Percentiles rank a stretch among this genome's conserved stretches.
Conservation (phyloP, 148 eudicot genomes). For the Cornus florida region DNA sequence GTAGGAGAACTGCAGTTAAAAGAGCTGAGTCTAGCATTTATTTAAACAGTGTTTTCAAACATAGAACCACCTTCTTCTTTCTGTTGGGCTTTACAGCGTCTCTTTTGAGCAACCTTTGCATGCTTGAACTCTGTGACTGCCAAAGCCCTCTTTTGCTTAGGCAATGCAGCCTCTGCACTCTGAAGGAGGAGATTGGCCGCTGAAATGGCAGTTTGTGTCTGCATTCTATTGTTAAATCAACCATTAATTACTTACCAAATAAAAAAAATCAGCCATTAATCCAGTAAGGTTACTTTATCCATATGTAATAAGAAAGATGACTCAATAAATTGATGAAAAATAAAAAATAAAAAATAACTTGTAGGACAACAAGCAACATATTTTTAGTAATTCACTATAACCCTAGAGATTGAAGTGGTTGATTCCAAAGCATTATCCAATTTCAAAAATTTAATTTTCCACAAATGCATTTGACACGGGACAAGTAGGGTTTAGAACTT, state of each 20-base stretch:
- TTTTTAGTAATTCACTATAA: neutral
- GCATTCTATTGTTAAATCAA: constrained; percentile 53
- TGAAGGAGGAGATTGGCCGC: constrained; percentile 73
- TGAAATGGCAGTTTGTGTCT: constrained; percentile 62
- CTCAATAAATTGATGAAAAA: neutral
- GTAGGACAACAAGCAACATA: neutral
- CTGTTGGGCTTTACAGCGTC: constrained; percentile 45
- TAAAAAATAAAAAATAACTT: neutral
- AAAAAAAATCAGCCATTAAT: neutral
- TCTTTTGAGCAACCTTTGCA: constrained; percentile 74
- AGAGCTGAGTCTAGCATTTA: neutral
- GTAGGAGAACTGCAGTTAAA: neutral
- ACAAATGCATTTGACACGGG: neutral
- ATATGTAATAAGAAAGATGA: neutral
- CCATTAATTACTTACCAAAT: neutral
- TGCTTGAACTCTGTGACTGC: constrained; percentile 71
- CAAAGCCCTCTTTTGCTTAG: constrained; percentile 75
- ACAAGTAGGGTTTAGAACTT: too few relatives aligned
- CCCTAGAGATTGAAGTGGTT: neutral
- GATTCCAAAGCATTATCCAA: neutral
- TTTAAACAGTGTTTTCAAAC: constrained; percentile 5
- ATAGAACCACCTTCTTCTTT: constrained; percentile 49
- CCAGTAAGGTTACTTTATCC: neutral
- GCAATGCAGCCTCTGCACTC: constrained; percentile 68
- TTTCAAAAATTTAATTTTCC: too few relatives aligned